These are phyloP conservation scores for Scutellaria minor DNA, from an alignment of 257 asterid species.

Conservation along the genomic window DNA sequence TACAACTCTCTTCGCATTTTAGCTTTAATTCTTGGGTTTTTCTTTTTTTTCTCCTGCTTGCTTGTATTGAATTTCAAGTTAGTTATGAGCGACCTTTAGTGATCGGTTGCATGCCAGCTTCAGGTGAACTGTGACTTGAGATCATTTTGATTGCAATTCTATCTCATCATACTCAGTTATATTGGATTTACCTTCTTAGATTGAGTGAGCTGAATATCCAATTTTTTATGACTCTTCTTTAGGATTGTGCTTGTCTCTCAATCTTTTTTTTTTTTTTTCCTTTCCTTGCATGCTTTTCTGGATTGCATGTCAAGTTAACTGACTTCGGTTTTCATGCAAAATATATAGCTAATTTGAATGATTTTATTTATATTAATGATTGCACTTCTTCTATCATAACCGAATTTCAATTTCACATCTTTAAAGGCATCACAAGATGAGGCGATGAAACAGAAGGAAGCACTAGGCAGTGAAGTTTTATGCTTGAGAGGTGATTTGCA, in stretches of 20 bases:
- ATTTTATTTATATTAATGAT: not conserved
- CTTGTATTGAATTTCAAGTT: not conserved
- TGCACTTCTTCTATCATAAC: not conserved
- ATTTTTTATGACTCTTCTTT: not conserved
- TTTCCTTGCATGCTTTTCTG: not conserved
- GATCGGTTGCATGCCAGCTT: too few relatives aligned
- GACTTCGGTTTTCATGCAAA: not conserved
- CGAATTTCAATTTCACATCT: slow-evolving; percentile 10
- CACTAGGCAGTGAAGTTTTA: slow-evolving; percentile 67
- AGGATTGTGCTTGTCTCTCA: not conserved
- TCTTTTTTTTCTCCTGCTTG: too few relatives aligned
- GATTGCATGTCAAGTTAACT: not conserved
- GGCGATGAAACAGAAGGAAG: slow-evolving; percentile 71
- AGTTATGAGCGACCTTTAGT: too few relatives aligned
- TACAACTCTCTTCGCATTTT: too few relatives aligned
- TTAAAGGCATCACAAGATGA: slow-evolving; percentile 77
- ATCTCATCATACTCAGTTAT: not conserved
- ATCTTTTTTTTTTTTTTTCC: not conserved
- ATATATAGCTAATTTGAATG: not conserved
- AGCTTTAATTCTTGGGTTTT: too few relatives aligned
- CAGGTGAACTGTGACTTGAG: not conserved
- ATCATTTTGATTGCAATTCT: not conserved
- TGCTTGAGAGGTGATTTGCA: slow-evolving; percentile 74
- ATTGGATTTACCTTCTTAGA: slow-evolving; percentile 6
- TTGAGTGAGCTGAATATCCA: slow-evolving; percentile 1